Evolutionary conservation across 176 grass and related monocot species (phyloP).

Genomic region (Neostapfia colusana): DNA sequence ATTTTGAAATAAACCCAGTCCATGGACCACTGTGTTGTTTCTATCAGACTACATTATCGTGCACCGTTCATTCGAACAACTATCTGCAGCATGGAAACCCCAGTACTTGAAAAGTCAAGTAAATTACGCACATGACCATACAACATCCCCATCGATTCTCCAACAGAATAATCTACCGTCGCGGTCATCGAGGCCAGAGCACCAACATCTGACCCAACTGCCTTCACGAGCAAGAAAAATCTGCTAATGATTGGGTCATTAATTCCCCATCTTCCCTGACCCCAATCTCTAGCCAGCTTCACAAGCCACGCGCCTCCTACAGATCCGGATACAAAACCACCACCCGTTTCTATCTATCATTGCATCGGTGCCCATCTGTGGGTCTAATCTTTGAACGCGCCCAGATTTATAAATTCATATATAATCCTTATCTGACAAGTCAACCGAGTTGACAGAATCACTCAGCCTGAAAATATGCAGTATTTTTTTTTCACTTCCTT

Average conservation of each 20-base stretch:
- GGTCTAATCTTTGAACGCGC: conserved; percentile 41
- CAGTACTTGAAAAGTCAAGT: conserved; percentile 11
- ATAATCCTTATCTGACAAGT: conserved; percentile 36
- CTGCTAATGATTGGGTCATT: conserved; percentile 54
- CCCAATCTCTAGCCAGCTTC: conserved; percentile 12
- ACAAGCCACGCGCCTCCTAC: conserved; percentile 23
- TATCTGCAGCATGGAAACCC: neutral
- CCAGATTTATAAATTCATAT: neutral
- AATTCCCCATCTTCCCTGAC: conserved; percentile 10
- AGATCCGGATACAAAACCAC: neutral
- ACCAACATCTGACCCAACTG: neutral
- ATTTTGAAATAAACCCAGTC: neutral
- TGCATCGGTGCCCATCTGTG: conserved; percentile 25
- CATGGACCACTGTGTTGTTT: neutral
- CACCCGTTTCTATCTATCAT: conserved; percentile 35
- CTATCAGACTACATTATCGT: neutral
- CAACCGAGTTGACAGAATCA: conserved; percentile 21
- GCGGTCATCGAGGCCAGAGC: conserved; percentile 17
- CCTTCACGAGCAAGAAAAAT: conserved; percentile 30
- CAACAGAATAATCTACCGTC: conserved; percentile 28
- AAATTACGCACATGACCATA: conserved; percentile 7
- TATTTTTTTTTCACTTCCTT: neutral
- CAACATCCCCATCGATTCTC: conserved; percentile 53
- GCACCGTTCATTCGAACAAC: neutral
- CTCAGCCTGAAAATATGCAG: conserved; percentile 25